phyloP scores from a whole-genome alignment of 2,329 filamentous ascomycete species.

The Pezizomycotina sp. region DNA sequence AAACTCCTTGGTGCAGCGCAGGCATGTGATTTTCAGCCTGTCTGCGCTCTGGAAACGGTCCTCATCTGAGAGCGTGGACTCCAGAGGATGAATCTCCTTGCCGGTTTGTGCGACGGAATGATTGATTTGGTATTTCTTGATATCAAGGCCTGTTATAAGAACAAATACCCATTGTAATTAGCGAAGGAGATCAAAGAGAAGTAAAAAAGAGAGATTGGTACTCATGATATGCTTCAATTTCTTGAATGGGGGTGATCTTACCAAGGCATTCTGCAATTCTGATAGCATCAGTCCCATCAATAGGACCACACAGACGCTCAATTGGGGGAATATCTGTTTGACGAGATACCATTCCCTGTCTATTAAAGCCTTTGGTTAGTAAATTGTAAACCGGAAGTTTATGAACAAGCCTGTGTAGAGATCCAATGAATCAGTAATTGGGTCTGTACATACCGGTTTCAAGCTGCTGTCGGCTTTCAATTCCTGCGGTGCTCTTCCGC shows the following conservation, averaged over 20 bases:
- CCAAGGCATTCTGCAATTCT: conserved; percentile 80
- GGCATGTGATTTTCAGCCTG: conserved; percentile 62
- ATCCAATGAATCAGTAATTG: background rate
- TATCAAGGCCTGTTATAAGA: conserved; percentile 68
- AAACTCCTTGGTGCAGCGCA: conserved; percentile 55
- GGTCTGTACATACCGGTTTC: conserved; percentile 35
- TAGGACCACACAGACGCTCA: conserved; percentile 91
- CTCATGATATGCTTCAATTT: conserved; percentile 1
- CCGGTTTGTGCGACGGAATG: conserved; percentile 33
- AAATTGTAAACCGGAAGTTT: background rate
- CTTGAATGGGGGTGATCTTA: background rate
- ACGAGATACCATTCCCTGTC: conserved; percentile 97
- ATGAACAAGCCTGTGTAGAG: conserved; percentile 1
- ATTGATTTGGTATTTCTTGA: conserved; percentile 65
- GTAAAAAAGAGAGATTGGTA: background rate
- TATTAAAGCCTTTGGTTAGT: conserved; percentile 2
- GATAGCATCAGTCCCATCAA: conserved; percentile 76
- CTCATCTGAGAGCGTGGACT: conserved; percentile 83
- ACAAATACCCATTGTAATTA: no score
- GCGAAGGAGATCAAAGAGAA: no score
- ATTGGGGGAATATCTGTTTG: conserved; percentile 98
- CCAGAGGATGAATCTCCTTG: conserved; percentile 61
- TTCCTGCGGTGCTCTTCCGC: conserved; percentile 74
- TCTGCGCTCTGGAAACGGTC: conserved; percentile 72
- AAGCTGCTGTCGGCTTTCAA: conserved; percentile 62